Conservation (phyloP, 2,329 filamentous ascomycete genomes). For the Graphilbum ipis-grandicollis region DNA sequence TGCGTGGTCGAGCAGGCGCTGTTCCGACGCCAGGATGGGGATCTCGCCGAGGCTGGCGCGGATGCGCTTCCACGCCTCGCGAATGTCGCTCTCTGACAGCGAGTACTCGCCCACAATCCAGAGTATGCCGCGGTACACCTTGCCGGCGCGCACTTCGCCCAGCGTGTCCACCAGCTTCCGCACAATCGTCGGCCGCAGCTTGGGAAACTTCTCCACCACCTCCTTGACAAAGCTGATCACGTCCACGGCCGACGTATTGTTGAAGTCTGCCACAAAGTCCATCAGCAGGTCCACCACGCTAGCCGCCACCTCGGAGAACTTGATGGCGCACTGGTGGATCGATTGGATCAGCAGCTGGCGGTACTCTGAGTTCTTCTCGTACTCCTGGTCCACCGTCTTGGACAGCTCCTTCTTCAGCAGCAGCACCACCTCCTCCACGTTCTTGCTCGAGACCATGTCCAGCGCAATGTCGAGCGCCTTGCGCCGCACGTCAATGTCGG, state of each 20-base stretch:
- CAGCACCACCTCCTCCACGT: constrained; percentile 92
- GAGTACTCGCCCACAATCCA: constrained; percentile 99
- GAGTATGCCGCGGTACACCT: constrained; percentile 88
- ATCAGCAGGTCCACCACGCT: constrained; percentile 94
- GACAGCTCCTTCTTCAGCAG: constrained; percentile 93
- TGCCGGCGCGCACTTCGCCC: constrained; percentile 84
- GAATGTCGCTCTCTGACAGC: constrained; percentile 80
- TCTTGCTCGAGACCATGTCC: constrained; percentile 98
- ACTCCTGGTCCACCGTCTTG: constrained; percentile 96
- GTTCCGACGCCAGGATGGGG: constrained; percentile 87
- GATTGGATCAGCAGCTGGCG: constrained; percentile 89
- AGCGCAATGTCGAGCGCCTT: constrained; percentile 82
- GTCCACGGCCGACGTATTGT: constrained; percentile 89
- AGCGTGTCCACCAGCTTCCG: constrained; percentile 78
- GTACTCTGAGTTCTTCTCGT: constrained; percentile 95
- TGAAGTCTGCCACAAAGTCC: constrained; percentile 98
- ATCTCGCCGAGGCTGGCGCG: constrained; percentile 89
- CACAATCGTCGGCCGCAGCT: constrained; percentile 73
- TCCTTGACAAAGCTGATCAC: constrained; percentile 99
- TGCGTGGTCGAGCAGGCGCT: constrained; percentile 74
- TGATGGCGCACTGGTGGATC: constrained; percentile 97
- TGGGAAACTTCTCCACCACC: constrained; percentile 94
- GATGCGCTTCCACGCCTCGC: constrained; percentile 93
- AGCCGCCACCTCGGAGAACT: constrained; percentile 93
- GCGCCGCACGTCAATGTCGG: constrained; percentile 86